These are phyloP conservation scores for Exophiala calicioides DNA, from an alignment of 2,329 filamentous ascomycete species.

Conservation along the genomic window DNA sequence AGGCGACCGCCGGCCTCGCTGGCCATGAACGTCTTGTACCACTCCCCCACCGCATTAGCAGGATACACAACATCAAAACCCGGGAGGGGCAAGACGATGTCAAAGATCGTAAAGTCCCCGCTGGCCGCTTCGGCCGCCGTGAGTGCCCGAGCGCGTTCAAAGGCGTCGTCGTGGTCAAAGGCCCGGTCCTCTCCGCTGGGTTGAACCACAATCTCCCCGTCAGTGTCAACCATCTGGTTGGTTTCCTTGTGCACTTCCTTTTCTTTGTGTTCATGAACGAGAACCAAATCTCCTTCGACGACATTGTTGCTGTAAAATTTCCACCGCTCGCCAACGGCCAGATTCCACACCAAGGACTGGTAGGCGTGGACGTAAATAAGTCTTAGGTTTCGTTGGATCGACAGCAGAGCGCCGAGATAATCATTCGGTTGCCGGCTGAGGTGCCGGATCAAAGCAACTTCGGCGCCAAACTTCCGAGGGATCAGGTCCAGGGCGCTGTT, in stretches of 20 bases:
- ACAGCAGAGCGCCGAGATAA: constrained; percentile 76
- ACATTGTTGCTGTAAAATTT: constrained; percentile 70
- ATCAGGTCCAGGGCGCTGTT: constrained; percentile 66
- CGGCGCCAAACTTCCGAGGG: constrained; percentile 79
- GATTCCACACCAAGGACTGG: constrained; percentile 93
- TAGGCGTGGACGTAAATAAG: constrained; percentile 98
- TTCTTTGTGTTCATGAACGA: constrained; percentile 61
- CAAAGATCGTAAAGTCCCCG: constrained; percentile 77
- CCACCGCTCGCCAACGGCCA: constrained; percentile 78
- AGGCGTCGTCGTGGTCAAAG: constrained; percentile 56
- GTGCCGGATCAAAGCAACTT: constrained; percentile 75
- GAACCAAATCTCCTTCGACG: constrained; percentile 80
- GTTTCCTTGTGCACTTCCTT: constrained; percentile 39
- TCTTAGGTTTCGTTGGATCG: constrained; percentile 77
- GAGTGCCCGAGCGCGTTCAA: constrained; percentile 70
- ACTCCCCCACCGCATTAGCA: constrained; percentile 75
- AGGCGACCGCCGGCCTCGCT: constrained; percentile 73
- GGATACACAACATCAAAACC: constrained; percentile 90
- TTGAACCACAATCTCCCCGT: constrained; percentile 66
- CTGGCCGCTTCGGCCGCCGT: constrained; percentile 75
- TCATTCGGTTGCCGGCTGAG: constrained; percentile 64
- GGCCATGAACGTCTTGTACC: constrained; percentile 84
- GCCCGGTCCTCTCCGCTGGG: constrained; percentile 60
- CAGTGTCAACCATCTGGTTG: constrained; percentile 53
- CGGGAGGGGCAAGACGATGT: constrained; percentile 87